Evolutionary conservation across 2,329 filamentous ascomycete genomes (phyloP), one percentile per base, ranked within the genome.

Genomic region (Lachnellula occidentalis): DNA sequence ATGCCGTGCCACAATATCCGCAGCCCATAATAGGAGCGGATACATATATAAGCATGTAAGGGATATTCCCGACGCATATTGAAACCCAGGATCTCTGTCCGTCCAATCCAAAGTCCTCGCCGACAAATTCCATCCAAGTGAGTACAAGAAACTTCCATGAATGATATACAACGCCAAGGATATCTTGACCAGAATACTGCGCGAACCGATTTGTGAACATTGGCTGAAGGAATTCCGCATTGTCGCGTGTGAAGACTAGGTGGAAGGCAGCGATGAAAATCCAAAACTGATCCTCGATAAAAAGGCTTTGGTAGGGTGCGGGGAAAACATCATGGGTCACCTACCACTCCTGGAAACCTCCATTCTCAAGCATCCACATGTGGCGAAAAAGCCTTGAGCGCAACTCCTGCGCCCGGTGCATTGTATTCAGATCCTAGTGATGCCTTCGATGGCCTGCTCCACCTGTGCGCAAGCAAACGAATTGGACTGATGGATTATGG

Each of bases 121-220:
- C 21, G 42, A 46, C 12, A 59, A 22, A n/a, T 51, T 48, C 46
- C 48, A 57, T 4, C 57, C 57, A 4, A 57, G 22, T 1, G 57
- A 57, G 22, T 57, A 55, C 48, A 58, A 47, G 37, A 54, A 50
- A 3, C 46, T 55, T n/a, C 50, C 53, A 27, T 58, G 56, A 21
- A 53, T 36, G 4, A 58, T 53, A 4, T 58, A 58, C 39, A 58
- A 54, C 17, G 53, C 48, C 63, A 78, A 86, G 0, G 80, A 83
- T 51, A 85, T 74, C 49, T 78, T 76, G 1, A 82, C 82, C 1
- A 86, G 72, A 57, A 57, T 82, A 83, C 61, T 83, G 81, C 59
- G 77, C 80, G 61, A 82, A 75, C 17, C 71, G 71, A 1, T 72
- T 73, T 63, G 83, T 82, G 61, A 85, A 84, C 61, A 83, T 79